A percentile compares a stretch with the other conserved stretches of the same genome.
phyloP scores from a whole-genome alignment of 73 alveolate genomes.

The Vitrella brassicaformis region DNA sequence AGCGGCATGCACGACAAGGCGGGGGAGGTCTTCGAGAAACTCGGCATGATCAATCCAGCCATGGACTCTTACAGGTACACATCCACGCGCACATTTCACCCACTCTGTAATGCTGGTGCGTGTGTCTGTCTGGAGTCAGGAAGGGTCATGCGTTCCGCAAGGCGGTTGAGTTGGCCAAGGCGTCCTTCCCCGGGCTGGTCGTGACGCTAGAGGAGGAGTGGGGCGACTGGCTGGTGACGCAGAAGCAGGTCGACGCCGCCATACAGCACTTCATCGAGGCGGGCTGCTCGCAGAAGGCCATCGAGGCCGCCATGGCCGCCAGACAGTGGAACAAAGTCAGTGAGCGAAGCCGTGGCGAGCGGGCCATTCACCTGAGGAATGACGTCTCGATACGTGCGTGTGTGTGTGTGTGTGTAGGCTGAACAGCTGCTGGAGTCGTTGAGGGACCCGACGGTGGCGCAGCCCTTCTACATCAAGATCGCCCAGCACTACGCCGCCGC shows the following conservation, averaged over 20 bases:
- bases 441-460: constrained; percentile 81
- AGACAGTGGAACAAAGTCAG: constrained; percentile 40
- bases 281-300: constrained; percentile 90
- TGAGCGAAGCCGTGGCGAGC: too few species aligned
- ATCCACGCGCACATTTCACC: too few species aligned
- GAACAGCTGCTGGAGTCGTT: neutral
- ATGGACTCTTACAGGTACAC: constrained; percentile 85
- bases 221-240: constrained; percentile 94
- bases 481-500: constrained; percentile 98
- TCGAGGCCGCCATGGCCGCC: constrained; percentile 91
- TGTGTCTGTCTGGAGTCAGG: constrained; percentile 23
- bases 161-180: constrained; percentile 77
- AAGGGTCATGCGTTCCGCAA: constrained; percentile 95
- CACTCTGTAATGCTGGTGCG: too few species aligned
- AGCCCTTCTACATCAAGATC: constrained; percentile 91
- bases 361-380: too few species aligned
- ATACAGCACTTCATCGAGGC: constrained; percentile 87
- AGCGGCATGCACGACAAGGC: constrained; percentile 97
- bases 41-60: constrained; percentile 91
- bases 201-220: constrained; percentile 96
- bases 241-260: constrained; percentile 62
- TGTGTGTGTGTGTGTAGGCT: neutral
- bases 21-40: constrained; percentile 96
- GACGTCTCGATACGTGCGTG: too few species aligned
- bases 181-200: constrained; percentile 27